Percentiles rank a stretch among this genome's conserved stretches.
These are phyloP conservation scores for Beauveria sp. DNA, from an alignment of 2,329 filamentous ascomycete genomes.

Conservation along the genomic window DNA sequence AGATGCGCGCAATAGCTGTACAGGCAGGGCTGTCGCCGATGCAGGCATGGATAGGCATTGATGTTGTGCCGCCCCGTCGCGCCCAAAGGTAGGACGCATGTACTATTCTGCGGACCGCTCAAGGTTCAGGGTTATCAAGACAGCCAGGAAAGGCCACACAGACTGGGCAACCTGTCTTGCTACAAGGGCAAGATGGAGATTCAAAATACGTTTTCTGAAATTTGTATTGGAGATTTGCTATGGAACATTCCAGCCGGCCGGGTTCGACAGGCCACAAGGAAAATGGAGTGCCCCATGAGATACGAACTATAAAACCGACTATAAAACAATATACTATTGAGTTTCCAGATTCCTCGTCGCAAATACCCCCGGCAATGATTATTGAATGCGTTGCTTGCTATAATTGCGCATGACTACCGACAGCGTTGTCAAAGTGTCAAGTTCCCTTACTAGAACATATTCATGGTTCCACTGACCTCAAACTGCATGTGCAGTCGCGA, in stretches of 20 bases:
- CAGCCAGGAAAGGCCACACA: background rate
- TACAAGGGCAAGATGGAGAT: background rate
- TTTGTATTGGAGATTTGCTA: background rate
- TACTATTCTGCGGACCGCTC: background rate
- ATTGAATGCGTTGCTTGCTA: too few relatives aligned
- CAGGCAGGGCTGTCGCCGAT: conserved; percentile 6
- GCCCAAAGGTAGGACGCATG: background rate
- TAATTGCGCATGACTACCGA: too few relatives aligned
- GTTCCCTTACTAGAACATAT: too few relatives aligned
- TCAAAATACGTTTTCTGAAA: conserved; percentile 5
- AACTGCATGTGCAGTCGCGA: too few relatives aligned
- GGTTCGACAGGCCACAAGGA: background rate
- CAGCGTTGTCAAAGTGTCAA: too few relatives aligned
- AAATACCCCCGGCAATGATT: too few relatives aligned
- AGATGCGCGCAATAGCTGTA: background rate
- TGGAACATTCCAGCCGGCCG: background rate
- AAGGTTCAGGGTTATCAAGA: background rate
- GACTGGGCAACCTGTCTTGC: background rate
- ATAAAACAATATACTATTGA: background rate
- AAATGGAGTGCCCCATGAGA: background rate
- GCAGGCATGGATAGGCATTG: background rate
- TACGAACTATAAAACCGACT: background rate
- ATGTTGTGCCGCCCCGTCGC: background rate
- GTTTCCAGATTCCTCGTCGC: too few relatives aligned
- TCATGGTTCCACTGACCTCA: too few relatives aligned